phyloP scores from a whole-genome alignment of 768 basidiomycete species.

The Hygrophoropsis aurantiaca region DNA sequence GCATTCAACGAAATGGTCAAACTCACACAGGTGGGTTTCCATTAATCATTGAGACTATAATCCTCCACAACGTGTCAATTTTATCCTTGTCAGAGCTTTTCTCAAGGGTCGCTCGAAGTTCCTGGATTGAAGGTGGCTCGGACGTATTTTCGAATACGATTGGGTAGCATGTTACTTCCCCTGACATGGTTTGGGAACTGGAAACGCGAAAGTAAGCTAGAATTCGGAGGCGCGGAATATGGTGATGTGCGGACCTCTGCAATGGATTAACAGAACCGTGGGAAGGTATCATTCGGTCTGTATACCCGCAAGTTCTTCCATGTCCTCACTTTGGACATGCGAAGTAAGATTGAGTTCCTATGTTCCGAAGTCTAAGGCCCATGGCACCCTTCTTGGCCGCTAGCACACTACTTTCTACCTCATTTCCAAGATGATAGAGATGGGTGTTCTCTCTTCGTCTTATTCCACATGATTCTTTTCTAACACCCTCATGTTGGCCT shows the following conservation, averaged over 20 bases:
- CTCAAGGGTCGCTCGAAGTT: slow-evolving; percentile 81
- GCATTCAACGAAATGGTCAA: background rate
- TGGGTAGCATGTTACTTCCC: slow-evolving; percentile 75
- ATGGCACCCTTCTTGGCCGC: slow-evolving; percentile 82
- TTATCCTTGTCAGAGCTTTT: slow-evolving; percentile 98
- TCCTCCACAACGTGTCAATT: slow-evolving; percentile 91
- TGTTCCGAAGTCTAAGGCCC: slow-evolving; percentile 62
- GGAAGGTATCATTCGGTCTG: no score
- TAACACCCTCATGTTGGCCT: background rate
- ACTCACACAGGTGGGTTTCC: slow-evolving; percentile 82
- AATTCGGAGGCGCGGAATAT: no score
- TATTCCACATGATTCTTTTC: background rate
- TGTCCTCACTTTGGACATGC: background rate
- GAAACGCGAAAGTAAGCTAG: background rate
- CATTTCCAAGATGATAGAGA: slow-evolving; percentile 65
- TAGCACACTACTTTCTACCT: slow-evolving; percentile 64
- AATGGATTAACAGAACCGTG: no score
- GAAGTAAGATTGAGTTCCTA: slow-evolving; percentile 23
- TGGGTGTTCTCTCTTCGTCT: slow-evolving; percentile 68
- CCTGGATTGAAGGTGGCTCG: slow-evolving; percentile 77
- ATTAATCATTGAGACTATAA: slow-evolving; percentile 92
- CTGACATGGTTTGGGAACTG: slow-evolving; percentile 17
- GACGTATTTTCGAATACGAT: slow-evolving; percentile 70
- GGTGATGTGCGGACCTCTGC: no score
- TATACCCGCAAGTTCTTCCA: slow-evolving; percentile 57